These are phyloP conservation scores for Mollisiaceae sp. DNA, from an alignment of 2,329 filamentous ascomycete genomes.

Conservation along the genomic window DNA sequence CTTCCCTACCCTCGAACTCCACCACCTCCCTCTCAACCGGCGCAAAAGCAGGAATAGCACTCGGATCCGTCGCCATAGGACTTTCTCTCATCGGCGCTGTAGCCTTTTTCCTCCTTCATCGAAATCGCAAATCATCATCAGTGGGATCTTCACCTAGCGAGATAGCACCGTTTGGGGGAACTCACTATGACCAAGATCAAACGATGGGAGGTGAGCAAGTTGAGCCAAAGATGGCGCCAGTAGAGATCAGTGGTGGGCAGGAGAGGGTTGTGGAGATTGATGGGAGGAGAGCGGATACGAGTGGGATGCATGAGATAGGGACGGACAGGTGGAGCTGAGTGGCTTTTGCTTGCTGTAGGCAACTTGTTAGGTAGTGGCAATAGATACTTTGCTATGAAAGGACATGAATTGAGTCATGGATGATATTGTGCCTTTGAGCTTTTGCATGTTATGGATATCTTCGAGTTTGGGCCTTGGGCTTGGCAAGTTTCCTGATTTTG, in stretches of 20 bases:
- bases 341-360: too few relatives aligned
- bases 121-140: background rate
- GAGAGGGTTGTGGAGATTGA: background rate
- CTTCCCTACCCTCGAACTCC: background rate
- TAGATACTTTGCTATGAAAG: too few relatives aligned
- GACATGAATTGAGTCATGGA: too few relatives aligned
- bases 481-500: too few relatives aligned
- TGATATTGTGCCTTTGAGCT: too few relatives aligned
- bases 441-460: too few relatives aligned
- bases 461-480: too few relatives aligned
- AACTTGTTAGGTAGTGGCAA: too few relatives aligned
- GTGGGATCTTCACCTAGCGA: background rate
- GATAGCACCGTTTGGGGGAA: background rate
- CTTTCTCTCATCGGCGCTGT: background rate
- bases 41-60: conserved; percentile 2
- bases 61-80: background rate
- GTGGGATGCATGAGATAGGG: background rate
- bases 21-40: background rate
- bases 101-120: background rate
- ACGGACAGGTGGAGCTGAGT: background rate
- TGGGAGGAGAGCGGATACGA: background rate
- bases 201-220: background rate
- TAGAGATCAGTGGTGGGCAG: background rate
- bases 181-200: background rate
- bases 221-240: background rate